These are phyloP conservation scores for Tulasnella calospora DNA, from an alignment of 768 basidiomycete genomes.

Conservation along the genomic window DNA sequence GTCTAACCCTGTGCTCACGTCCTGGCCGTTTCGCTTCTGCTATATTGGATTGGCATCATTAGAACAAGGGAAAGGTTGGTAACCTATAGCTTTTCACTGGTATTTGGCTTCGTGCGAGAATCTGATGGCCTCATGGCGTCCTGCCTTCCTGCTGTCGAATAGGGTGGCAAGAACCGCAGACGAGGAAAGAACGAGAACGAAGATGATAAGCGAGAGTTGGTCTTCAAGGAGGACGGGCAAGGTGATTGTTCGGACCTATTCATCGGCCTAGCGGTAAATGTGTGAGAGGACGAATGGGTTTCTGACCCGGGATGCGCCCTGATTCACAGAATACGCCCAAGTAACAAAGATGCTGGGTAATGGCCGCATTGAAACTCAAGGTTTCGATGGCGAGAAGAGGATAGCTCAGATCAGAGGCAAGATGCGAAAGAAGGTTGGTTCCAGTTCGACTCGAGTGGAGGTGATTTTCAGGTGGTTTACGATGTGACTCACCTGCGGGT, in stretches of 20 bases:
- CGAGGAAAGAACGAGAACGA: constrained; percentile 99
- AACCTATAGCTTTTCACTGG: not conserved
- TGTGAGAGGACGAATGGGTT: not conserved
- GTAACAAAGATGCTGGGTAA: constrained; percentile 99
- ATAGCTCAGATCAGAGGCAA: constrained; percentile 97
- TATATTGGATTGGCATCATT: not conserved
- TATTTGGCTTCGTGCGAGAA: not conserved
- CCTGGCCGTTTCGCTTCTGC: not conserved
- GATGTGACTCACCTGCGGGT: not conserved
- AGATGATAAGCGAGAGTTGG: constrained; percentile 95
- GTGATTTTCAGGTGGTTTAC: not conserved
- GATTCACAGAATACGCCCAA: constrained; percentile 83
- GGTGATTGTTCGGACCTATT: constrained; percentile 35
- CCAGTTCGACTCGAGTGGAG: not conserved
- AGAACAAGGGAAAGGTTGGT: not conserved
- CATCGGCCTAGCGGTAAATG: too few species aligned
- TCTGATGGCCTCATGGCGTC: not conserved
- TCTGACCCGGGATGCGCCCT: not conserved
- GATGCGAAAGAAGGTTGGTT: constrained; percentile 94
- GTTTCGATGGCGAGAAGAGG: constrained; percentile 97
- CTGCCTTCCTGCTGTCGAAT: not conserved
- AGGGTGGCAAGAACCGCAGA: constrained; percentile 99
- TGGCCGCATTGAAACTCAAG: constrained; percentile 90
- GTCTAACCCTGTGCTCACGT: not conserved
- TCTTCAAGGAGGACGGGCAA: constrained; percentile 98